phyloP scores from a whole-genome alignment of 2,329 filamentous ascomycete species.

The Cercospora berteroae region DNA sequence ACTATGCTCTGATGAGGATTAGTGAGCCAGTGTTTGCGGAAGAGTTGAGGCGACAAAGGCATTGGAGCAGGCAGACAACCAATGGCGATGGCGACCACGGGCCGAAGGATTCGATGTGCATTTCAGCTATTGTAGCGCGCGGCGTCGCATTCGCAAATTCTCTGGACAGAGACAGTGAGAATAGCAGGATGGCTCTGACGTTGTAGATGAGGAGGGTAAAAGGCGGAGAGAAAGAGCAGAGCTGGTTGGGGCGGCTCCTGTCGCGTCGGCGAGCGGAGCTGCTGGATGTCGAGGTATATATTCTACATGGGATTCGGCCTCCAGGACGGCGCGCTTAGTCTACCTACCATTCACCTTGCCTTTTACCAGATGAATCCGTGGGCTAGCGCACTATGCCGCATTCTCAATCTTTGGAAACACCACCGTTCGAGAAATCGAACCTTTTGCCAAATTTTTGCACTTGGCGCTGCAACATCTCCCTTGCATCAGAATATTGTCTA shows the following conservation, averaged over 20 bases:
- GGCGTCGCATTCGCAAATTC: not conserved
- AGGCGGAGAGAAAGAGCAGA: too few species aligned
- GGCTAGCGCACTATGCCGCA: conserved; percentile 32
- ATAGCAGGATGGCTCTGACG: not conserved
- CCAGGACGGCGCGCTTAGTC: conserved; percentile 32
- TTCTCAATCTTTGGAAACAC: conserved; percentile 32
- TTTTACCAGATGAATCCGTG: conserved; percentile 39
- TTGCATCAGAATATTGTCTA: not conserved
- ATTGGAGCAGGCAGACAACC: not conserved
- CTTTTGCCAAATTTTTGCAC: conserved; percentile 19
- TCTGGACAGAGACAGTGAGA: not conserved
- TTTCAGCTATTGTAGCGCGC: not conserved
- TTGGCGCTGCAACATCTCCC: not conserved
- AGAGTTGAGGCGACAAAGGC: too few species aligned
- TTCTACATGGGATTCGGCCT: too few species aligned
- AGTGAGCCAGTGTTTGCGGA: too few species aligned
- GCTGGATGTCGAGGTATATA: too few species aligned
- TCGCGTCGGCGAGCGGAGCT: too few species aligned
- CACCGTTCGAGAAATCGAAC: conserved; percentile 13
- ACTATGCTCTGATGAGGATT: too few species aligned
- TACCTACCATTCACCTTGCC: conserved; percentile 38
- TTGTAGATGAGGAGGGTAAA: not conserved
- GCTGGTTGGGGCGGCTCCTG: too few species aligned
- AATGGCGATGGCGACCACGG: not conserved
- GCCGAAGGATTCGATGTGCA: not conserved